A percentile compares a stretch with the other conserved stretches of the same genome.
These are phyloP conservation scores for Margaritispora aquatica DNA, from an alignment of 495 filamentous ascomycete species.

Conservation along the genomic window DNA sequence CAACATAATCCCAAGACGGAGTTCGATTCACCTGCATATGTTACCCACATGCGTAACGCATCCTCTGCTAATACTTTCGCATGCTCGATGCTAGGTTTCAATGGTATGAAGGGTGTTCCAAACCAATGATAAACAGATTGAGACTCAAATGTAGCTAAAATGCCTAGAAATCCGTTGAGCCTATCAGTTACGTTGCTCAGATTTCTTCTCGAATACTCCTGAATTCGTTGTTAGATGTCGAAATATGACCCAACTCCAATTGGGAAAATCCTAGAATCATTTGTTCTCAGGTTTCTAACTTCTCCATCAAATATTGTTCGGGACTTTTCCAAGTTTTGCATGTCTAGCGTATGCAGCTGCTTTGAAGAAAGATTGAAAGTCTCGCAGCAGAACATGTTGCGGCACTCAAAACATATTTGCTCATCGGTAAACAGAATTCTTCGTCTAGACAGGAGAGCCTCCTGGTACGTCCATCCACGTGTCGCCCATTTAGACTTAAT, in stretches of 20 bases:
- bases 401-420: background rate
- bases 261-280: background rate
- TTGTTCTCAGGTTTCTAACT: background rate
- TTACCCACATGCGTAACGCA: too few species aligned
- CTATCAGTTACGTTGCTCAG: background rate
- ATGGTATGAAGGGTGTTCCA: background rate
- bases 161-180: background rate
- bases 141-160: background rate
- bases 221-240: background rate
- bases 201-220: background rate
- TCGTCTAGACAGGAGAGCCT: background rate
- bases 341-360: background rate
- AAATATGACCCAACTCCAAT: background rate
- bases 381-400: background rate
- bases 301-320: background rate
- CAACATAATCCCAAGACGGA: background rate
- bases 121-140: background rate
- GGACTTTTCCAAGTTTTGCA: background rate
- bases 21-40: too few species aligned
- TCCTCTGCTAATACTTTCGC: too few species aligned
- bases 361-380: background rate
- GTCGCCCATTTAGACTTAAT: background rate
- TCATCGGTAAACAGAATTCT: background rate
- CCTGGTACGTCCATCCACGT: slow-evolving; percentile 2
- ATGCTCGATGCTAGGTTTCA: background rate